Percentiles rank a stretch among this genome's conserved stretches.
These are phyloP conservation scores for Aeminium ludgeri DNA, from an alignment of 495 filamentous ascomycete species.

Conservation along the genomic window DNA sequence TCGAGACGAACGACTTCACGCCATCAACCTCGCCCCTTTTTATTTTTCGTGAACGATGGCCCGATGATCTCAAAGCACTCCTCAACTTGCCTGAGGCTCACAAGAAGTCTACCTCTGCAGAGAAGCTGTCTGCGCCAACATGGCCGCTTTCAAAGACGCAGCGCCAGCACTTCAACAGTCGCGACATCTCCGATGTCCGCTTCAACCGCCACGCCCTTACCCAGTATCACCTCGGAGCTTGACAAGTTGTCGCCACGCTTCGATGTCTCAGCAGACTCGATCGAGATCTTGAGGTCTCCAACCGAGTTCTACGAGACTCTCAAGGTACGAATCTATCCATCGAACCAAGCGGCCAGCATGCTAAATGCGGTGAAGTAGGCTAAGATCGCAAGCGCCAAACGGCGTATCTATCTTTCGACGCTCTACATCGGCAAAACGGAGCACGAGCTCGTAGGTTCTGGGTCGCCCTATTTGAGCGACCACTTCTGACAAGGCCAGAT, in stretches of 20 bases:
- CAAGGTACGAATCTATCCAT: slow-evolving; percentile 39
- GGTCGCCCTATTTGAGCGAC: slow-evolving; percentile 2
- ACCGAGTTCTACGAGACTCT: slow-evolving; percentile 73
- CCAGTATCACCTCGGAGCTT: slow-evolving; percentile 45
- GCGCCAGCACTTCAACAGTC: slow-evolving; percentile 16
- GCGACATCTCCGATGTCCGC: slow-evolving; percentile 1
- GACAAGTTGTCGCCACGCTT: slow-evolving; percentile 83
- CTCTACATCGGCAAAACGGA: slow-evolving; percentile 93
- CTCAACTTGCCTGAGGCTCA: slow-evolving; percentile 5
- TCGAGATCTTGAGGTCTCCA: slow-evolving; percentile 63
- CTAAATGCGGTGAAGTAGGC: slow-evolving; percentile 27
- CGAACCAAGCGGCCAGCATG: neutral
- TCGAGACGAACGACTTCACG: neutral
- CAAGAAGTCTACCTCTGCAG: neutral
- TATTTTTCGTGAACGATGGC: neutral
- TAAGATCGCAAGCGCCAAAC: slow-evolving; percentile 64
- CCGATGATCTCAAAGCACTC: slow-evolving; percentile 10
- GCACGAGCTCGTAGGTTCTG: slow-evolving; percentile 48
- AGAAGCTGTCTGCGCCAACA: neutral
- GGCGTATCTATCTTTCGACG: slow-evolving; percentile 77
- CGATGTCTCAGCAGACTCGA: slow-evolving; percentile 62
- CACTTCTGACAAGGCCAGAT: slow-evolving; percentile 33
- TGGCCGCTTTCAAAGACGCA: slow-evolving; percentile 12
- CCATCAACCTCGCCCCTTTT: too few relatives aligned
- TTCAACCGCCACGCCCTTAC: slow-evolving; percentile 10